Evolutionary conservation across 345 rosid genomes (phyloP).

Genomic region (Salix viminalis): DNA sequence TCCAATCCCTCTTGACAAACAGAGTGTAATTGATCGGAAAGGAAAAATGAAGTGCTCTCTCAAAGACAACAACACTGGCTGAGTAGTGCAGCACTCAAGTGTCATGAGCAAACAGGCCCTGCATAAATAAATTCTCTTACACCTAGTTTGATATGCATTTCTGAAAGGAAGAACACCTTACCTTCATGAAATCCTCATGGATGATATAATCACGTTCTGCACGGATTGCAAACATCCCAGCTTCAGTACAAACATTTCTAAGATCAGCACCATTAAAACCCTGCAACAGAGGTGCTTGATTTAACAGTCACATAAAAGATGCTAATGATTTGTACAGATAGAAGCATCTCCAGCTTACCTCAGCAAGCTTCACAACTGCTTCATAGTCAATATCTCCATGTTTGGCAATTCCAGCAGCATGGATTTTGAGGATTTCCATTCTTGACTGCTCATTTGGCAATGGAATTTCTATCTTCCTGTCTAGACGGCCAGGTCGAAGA

Average conservation of each 20-base stretch:
- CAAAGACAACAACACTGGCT: neutral
- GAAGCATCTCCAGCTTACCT: conserved; percentile 42
- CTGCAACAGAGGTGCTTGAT: conserved; percentile 31
- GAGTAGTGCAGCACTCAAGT: neutral
- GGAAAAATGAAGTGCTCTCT: neutral
- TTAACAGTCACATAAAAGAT: conserved; percentile 4
- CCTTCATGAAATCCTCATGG: conserved; percentile 99
- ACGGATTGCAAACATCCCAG: conserved; percentile 97
- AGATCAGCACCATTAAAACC: conserved; percentile 98
- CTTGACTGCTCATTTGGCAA: conserved; percentile 97
- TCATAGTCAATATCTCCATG: conserved; percentile 98
- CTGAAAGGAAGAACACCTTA: conserved; percentile 12
- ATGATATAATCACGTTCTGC: conserved; percentile 96
- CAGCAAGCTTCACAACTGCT: conserved; percentile 94
- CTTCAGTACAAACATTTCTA: conserved; percentile 95
- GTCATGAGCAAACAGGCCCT: neutral
- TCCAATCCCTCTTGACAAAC: too few relatives aligned
- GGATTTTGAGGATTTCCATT: conserved; percentile 95
- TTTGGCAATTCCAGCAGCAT: conserved; percentile 92
- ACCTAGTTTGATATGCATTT: neutral
- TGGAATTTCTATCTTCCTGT: conserved; percentile 92
- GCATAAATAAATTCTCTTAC: neutral
- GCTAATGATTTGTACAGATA: neutral
- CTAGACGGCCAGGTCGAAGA: conserved; percentile 90
- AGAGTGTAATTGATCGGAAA: neutral